Evolutionary conservation across 2,329 filamentous ascomycete species (phyloP), one percentile per base, ranked within the genome.

Genomic region (Colletotrichum gigasporum): DNA sequence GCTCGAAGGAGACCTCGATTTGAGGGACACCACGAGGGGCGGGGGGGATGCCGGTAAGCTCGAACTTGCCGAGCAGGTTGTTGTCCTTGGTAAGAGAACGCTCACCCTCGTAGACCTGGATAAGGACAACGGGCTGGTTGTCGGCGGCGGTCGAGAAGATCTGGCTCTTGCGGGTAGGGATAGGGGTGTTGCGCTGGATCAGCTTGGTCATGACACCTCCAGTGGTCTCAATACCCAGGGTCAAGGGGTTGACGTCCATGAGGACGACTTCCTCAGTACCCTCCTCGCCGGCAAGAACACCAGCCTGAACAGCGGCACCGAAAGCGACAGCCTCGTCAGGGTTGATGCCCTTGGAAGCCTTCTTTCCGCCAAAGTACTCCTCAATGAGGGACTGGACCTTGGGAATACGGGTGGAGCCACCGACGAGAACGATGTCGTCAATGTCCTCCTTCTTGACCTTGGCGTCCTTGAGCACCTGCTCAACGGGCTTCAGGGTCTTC

Each of bases 281-380:
- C 75, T 91, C 88, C 83, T 97, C 93, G 71, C 94, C 94, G 72
- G 94, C 91, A 68, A 99, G 87, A 76, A 98, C 90, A 91, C 94
- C 95, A 83, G 91, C 96, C 84, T 99, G 96, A 72, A 98, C 94
- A 72, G 96, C 95, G 69, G 96, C 96, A 83, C 96, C 96, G 79
- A 94, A 98, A 76, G 96, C 96, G 72, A 98, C 96, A 83, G 96
- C 96, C 87, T 98, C 96, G 77, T 99, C 96, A 73, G 96, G 96
- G 89, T 98, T 98, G 80, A 99, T 97, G 83, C 94, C 93, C 93
- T 98, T 98, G 88, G 91, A 94, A 73, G 94, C 94, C 87, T 96
- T 94, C 92, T 98, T 98, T 80, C 94, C 91, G 73, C 78, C 85
- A 79, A 98, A 98, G 88, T 88, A 98, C 82, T 98, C 94, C 86